Conservation (phyloP, 768 basidiomycete species). For the Pseudohyphozyma bogoriensis region DNA sequence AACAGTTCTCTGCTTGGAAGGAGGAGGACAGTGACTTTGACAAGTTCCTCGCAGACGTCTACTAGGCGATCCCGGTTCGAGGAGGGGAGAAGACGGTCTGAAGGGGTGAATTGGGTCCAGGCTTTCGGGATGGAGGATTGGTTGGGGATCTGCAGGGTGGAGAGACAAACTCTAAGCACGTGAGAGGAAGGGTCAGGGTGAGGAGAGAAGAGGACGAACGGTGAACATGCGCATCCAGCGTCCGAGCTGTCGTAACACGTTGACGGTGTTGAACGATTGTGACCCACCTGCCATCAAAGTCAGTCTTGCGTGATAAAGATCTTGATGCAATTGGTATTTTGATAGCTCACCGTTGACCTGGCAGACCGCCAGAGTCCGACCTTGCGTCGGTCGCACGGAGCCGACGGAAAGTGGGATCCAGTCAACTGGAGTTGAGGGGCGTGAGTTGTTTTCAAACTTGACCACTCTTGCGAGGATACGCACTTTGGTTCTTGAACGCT, state of each 20-base stretch:
- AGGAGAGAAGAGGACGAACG: not conserved
- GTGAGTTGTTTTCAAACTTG: no score
- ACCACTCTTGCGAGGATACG: not conserved
- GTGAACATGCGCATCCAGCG: slow-evolving; percentile 39
- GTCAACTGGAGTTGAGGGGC: slow-evolving; percentile 31
- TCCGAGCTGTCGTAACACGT: slow-evolving; percentile 36
- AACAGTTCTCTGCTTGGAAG: slow-evolving; percentile 32
- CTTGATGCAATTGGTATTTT: no score
- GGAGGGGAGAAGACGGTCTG: slow-evolving; percentile 35
- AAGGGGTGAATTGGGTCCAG: slow-evolving; percentile 35
- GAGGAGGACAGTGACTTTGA: slow-evolving; percentile 35
- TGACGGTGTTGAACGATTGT: slow-evolving; percentile 38
- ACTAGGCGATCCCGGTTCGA: slow-evolving; percentile 2
- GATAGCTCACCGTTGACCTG: slow-evolving; percentile 37
- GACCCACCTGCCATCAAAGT: no score
- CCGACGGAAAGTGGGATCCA: slow-evolving; percentile 39
- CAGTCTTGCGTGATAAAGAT: no score
- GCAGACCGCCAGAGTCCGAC: slow-evolving; percentile 36
- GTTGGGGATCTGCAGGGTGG: slow-evolving; percentile 29
- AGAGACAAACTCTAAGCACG: not conserved
- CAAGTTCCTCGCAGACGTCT: slow-evolving; percentile 40
- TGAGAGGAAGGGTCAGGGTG: no score
- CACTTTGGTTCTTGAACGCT: slow-evolving; percentile 39
- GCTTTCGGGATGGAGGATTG: slow-evolving; percentile 37
- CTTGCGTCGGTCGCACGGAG: slow-evolving; percentile 38